Percentiles rank a stretch among this genome's conserved stretches.
phyloP scores from a whole-genome alignment of 1,139 yeast genomes.

The Yamadazyma dendronema region DNA sequence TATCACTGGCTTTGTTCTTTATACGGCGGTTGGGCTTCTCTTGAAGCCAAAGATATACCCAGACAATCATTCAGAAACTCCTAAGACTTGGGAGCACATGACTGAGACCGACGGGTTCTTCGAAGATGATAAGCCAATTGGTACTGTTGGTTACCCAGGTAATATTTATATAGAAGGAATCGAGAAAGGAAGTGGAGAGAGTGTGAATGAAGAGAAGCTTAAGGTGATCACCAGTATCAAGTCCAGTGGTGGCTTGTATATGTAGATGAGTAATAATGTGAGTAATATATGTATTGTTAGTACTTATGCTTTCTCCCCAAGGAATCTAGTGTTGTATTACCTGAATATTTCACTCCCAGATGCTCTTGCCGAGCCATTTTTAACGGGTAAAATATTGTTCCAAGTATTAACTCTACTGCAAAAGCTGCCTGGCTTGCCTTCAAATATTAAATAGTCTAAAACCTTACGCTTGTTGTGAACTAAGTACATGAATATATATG shows the following conservation, averaged over 20 bases:
- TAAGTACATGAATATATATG: too few relatives aligned
- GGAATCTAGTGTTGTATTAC: too few relatives aligned
- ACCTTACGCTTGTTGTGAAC: too few relatives aligned
- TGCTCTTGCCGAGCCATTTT: too few relatives aligned
- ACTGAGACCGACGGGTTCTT: slow-evolving; percentile 18
- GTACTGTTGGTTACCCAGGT: slow-evolving; percentile 17
- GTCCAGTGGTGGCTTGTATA: slow-evolving; percentile 12
- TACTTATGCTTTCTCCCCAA: too few relatives aligned
- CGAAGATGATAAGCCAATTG: slow-evolving; percentile 16
- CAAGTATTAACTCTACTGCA: too few relatives aligned
- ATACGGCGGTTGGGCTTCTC: slow-evolving; percentile 11
- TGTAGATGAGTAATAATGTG: slow-evolving; percentile 4
- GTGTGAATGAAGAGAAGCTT: slow-evolving; percentile 14
- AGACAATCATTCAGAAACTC: slow-evolving; percentile 12
- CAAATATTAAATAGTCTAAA: too few relatives aligned
- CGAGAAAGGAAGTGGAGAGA: slow-evolving; percentile 7
- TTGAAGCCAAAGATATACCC: slow-evolving; percentile 17
- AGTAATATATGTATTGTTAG: background rate
- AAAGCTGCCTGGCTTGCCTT: too few relatives aligned
- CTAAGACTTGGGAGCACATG: slow-evolving; percentile 20
- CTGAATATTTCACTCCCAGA: too few relatives aligned
- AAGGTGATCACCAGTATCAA: slow-evolving; percentile 18
- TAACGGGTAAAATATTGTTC: too few relatives aligned
- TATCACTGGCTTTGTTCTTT: slow-evolving; percentile 13
- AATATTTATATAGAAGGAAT: slow-evolving; percentile 8